Conservation (phyloP, 345 rosid species). For the Pugionium dolabratum region DNA sequence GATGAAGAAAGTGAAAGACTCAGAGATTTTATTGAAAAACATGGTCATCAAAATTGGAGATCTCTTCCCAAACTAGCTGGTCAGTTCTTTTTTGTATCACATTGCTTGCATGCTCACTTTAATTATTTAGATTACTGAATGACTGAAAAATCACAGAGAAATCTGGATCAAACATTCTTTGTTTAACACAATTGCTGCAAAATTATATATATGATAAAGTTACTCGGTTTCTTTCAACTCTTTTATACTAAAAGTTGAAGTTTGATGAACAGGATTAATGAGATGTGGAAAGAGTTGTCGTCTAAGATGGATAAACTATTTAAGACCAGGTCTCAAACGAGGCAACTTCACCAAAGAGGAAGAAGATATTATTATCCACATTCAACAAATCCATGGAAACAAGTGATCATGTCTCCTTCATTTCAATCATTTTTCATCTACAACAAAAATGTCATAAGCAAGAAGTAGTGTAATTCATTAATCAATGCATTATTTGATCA, state of each 20-base stretch:
- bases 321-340: conserved; percentile 72
- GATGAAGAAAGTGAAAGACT: conserved; percentile 38
- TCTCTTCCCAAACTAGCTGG: conserved; percentile 40
- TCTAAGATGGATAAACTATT: conserved; percentile 70
- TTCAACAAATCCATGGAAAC: conserved; percentile 44
- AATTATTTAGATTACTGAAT: no score
- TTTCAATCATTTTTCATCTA: background rate
- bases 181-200: no score
- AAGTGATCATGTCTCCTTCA: no score
- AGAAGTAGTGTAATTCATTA: no score
- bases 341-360: conserved; percentile 73
- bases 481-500: no score
- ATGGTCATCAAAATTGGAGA: conserved; percentile 38
- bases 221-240: background rate
- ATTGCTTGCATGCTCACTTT: conserved; percentile 17
- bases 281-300: conserved; percentile 87
- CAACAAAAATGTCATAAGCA: background rate
- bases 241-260: no score
- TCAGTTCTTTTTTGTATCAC: background rate
- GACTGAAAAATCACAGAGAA: no score
- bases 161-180: no score
- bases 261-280: conserved; percentile 47
- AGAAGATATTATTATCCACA: conserved; percentile 61
- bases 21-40: conserved; percentile 18
- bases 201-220: background rate